phyloP scores from a whole-genome alignment of 352 stramenopile species.

The Achlya hypogyna region DNA sequence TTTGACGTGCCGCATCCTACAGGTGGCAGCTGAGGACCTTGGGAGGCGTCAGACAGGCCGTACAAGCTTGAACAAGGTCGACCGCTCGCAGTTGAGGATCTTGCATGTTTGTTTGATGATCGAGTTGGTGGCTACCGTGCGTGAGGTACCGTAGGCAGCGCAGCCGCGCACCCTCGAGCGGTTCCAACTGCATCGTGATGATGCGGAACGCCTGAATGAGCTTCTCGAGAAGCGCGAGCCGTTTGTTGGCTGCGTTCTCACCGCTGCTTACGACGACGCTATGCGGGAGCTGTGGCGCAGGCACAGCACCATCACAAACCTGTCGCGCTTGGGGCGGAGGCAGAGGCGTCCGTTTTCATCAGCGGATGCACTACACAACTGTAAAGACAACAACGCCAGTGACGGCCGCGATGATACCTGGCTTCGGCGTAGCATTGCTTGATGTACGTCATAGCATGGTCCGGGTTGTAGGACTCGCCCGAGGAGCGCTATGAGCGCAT shows the following conservation, averaged over 20 bases:
- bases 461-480: conserved; percentile 64
- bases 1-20: conserved; percentile 61
- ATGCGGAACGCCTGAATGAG: conserved; percentile 63
- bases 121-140: conserved; percentile 48
- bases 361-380: conserved; percentile 45
- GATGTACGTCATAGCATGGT: conserved; percentile 75
- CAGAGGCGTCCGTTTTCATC: conserved; percentile 72
- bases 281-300: background rate
- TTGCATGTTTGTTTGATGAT: conserved; percentile 84
- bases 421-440: conserved; percentile 83
- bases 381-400: background rate
- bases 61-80: conserved; percentile 85
- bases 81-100: conserved; percentile 82
- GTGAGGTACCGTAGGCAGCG: background rate
- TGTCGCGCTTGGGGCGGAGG: conserved; percentile 20
- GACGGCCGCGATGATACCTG: conserved; percentile 27
- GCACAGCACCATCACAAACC: background rate
- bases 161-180: conserved; percentile 42
- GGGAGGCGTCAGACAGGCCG: background rate
- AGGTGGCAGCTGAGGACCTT: background rate
- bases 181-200: conserved; percentile 73
- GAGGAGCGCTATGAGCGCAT: conserved; percentile 14
- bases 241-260: conserved; percentile 23
- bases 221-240: conserved; percentile 62
- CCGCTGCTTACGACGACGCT: background rate